These are phyloP conservation scores for Neurospora sp. DNA, from an alignment of 495 filamentous ascomycete species.

Conservation along the genomic window DNA sequence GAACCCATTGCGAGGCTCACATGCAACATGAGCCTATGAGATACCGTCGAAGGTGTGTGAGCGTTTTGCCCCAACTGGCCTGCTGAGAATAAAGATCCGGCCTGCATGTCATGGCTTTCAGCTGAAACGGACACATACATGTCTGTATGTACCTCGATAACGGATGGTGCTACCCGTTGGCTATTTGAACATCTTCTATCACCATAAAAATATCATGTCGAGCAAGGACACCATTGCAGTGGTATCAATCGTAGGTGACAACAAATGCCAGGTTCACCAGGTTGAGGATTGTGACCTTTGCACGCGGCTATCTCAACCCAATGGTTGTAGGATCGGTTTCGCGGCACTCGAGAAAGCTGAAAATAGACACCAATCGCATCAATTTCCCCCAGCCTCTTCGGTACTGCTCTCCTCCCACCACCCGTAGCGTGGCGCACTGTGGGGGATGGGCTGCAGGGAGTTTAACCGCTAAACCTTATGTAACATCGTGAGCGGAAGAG, in stretches of 20 bases:
- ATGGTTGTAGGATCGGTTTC: background rate
- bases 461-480: background rate
- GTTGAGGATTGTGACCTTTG: background rate
- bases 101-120: background rate
- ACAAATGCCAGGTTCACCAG: background rate
- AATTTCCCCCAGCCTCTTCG: background rate
- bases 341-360: background rate
- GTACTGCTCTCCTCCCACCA: background rate
- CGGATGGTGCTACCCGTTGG: background rate
- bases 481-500: background rate
- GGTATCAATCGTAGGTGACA: background rate
- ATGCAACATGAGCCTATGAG: background rate
- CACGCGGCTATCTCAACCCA: background rate
- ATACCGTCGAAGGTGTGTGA: background rate
- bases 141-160: background rate
- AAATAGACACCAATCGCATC: constrained; percentile 7
- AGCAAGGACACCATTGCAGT: background rate
- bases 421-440: background rate
- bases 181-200: background rate
- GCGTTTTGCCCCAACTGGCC: background rate
- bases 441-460: background rate
- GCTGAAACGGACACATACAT: background rate
- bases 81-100: background rate
- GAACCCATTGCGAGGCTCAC: background rate
- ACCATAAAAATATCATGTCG: background rate